Conservation (phyloP, 192 early-diverging fungal species). For the Dispira parvispora region DNA sequence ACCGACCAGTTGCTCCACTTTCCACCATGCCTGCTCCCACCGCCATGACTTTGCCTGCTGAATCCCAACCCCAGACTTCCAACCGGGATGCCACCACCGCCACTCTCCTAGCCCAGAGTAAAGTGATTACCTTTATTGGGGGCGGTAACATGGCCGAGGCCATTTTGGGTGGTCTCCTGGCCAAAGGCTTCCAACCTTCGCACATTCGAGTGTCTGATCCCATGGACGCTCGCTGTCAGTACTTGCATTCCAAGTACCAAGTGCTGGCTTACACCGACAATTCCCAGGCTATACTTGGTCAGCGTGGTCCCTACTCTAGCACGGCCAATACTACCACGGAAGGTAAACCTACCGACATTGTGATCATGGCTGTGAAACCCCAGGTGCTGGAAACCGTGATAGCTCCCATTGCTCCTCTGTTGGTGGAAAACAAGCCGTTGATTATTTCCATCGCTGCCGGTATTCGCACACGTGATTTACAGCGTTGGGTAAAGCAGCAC, state of each 20-base stretch:
- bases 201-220: conserved; percentile 75
- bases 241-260: conserved; percentile 43
- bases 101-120: not conserved
- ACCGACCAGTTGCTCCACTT: too few relatives aligned
- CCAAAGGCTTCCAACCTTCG: conserved; percentile 45
- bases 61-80: not conserved
- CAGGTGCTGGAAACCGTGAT: conserved; percentile 67
- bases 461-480: conserved; percentile 54
- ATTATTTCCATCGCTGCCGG: conserved; percentile 85
- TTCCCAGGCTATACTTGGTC: conserved; percentile 35
- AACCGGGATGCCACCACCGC: not conserved
- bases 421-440: conserved; percentile 39
- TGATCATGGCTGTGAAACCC: conserved; percentile 83
- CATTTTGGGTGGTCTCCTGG: conserved; percentile 74
- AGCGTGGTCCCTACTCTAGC: conserved; percentile 10
- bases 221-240: conserved; percentile 37
- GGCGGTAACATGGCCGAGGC: conserved; percentile 94
- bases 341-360: conserved; percentile 37
- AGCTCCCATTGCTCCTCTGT: conserved; percentile 27
- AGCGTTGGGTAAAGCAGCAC: conserved; percentile 42
- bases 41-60: conserved; percentile 8
- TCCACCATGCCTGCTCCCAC: not conserved
- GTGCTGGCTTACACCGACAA: conserved; percentile 46
- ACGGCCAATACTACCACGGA: conserved; percentile 14
- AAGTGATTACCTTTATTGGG: conserved; percentile 52